Conservation (phyloP, 768 basidiomycete species). For the Serendipita vermifera region DNA sequence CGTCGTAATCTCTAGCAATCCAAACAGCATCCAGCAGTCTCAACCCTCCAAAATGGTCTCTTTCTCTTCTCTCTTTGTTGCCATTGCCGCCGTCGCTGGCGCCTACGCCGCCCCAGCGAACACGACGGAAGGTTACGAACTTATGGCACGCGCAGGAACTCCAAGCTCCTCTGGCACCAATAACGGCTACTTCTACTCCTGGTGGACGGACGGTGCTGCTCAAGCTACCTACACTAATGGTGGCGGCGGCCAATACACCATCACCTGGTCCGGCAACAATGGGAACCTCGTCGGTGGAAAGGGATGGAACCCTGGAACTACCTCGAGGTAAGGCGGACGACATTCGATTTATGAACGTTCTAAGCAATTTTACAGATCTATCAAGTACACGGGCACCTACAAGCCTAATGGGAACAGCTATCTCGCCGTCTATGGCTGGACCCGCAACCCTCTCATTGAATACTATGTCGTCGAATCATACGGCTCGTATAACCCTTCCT, state of each 20-base stretch:
- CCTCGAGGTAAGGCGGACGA: no score
- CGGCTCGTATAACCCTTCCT: slow-evolving; percentile 30
- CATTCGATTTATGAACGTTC: no score
- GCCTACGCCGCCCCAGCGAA: not conserved
- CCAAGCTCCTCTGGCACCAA: slow-evolving; percentile 23
- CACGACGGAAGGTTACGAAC: not conserved
- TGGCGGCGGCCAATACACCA: slow-evolving; percentile 23
- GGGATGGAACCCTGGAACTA: slow-evolving; percentile 28
- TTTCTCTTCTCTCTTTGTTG: no score
- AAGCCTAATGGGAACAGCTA: slow-evolving; percentile 31
- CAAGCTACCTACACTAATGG: slow-evolving; percentile 25
- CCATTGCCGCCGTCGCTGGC: no score
- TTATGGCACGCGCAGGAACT: slow-evolving; percentile 7
- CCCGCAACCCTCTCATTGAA: slow-evolving; percentile 33
- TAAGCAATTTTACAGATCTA: slow-evolving; percentile 20
- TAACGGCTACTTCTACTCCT: slow-evolving; percentile 29
- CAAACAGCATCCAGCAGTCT: no score
- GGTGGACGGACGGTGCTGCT: slow-evolving; percentile 26
- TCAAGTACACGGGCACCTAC: slow-evolving; percentile 29
- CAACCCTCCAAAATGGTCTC: no score
- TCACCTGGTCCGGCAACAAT: slow-evolving; percentile 23
- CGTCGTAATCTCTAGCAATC: no score
- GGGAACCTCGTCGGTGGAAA: slow-evolving; percentile 31
- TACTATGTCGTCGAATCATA: slow-evolving; percentile 36
- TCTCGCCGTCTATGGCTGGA: slow-evolving; percentile 37